Conservation (phyloP, 257 asterid species). For the Nicotiana obtusifolia region DNA sequence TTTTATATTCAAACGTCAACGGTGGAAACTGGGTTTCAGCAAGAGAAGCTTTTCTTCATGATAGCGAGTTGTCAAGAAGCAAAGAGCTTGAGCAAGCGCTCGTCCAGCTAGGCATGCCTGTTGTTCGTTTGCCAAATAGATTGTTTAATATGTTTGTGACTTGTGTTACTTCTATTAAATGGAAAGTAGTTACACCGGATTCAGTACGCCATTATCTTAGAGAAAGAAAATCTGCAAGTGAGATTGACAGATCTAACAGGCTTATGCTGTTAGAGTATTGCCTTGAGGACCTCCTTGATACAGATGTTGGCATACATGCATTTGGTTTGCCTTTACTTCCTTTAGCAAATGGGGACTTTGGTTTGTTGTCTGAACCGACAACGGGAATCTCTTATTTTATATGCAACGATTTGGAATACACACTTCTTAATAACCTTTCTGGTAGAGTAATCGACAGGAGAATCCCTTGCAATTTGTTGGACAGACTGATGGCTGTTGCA, state of each 20-base stretch:
- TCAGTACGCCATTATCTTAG: conserved; percentile 75
- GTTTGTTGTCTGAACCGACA: conserved; percentile 47
- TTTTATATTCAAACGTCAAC: conserved; percentile 55
- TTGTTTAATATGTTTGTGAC: conserved; percentile 63
- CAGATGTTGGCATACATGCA: conserved; percentile 63
- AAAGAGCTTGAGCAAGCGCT: conserved; percentile 64
- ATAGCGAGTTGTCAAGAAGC: conserved; percentile 46
- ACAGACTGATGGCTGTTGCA: conserved; percentile 68
- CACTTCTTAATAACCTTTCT: conserved; percentile 60
- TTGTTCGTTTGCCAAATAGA: conserved; percentile 65
- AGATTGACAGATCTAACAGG: conserved; percentile 46
- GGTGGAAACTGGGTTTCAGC: conserved; percentile 91
- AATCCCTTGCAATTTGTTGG: conserved; percentile 49
- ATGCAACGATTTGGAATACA: conserved; percentile 72
- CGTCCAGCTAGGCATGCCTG: conserved; percentile 82
- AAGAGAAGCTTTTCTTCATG: conserved; percentile 66
- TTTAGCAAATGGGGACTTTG: conserved; percentile 84
- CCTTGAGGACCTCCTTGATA: conserved; percentile 83
- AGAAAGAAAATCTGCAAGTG: conserved; percentile 30
- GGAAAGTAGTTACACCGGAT: conserved; percentile 76
- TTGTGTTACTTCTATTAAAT: conserved; percentile 38
- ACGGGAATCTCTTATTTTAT: conserved; percentile 61
- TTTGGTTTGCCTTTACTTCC: conserved; percentile 70
- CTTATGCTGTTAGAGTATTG: conserved; percentile 82
- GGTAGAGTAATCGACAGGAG: conserved; percentile 63